Conservation (phyloP, 139 green algal species). For the Pleodorina starrii region DNA sequence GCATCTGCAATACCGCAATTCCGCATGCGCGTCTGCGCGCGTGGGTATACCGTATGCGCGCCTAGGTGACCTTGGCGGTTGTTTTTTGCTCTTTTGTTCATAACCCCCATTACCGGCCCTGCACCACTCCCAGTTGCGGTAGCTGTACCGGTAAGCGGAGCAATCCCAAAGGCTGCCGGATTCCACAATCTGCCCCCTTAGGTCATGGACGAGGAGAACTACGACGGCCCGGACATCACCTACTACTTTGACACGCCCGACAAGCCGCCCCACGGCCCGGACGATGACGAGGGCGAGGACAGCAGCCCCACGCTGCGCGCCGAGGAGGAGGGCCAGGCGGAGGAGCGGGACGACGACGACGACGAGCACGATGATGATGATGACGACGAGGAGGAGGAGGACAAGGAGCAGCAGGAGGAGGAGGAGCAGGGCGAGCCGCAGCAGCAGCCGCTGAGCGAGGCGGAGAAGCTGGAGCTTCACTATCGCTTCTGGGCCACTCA, state of each 20-base stretch:
- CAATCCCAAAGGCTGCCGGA: no score
- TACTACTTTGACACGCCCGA: conserved; percentile 69
- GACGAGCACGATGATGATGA: background rate
- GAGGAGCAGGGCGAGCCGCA: background rate
- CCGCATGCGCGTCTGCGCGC: no score
- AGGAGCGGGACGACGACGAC: background rate
- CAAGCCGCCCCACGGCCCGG: conserved; percentile 44
- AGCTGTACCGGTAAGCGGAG: no score
- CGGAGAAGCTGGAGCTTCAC: conserved; percentile 9
- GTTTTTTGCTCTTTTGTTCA: no score
- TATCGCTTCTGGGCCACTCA: conserved; percentile 34
- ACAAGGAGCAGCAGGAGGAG: background rate
- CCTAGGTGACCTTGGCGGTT: no score
- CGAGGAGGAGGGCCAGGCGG: background rate
- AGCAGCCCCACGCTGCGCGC: conserved; percentile 1
- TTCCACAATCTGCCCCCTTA: no score
- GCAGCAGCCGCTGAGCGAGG: background rate
- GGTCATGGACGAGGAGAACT: conserved; percentile 77
- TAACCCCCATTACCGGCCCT: no score
- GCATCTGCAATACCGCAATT: no score
- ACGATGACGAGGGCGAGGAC: conserved; percentile 53
- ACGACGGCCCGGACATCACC: conserved; percentile 84
- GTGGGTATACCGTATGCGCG: no score
- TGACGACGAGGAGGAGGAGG: background rate
- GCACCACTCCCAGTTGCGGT: no score